Conservation (phyloP, 371 early-diverging fungal species). For the Basidiobolus meristosporus region DNA sequence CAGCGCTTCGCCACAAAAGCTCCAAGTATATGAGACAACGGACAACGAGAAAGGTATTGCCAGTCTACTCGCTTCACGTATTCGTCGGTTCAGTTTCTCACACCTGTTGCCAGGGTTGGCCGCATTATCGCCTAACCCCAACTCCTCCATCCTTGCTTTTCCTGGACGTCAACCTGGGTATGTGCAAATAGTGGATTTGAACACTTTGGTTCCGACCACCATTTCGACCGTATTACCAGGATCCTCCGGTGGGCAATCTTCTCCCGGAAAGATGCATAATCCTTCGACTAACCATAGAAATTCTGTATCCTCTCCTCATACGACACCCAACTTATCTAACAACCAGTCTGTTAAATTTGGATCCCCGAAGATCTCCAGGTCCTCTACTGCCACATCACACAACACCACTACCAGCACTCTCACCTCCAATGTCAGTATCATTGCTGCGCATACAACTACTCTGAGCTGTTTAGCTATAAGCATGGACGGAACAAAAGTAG, state of each 20-base stretch:
- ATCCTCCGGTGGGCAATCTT: background rate
- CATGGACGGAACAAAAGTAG: slow-evolving; percentile 52
- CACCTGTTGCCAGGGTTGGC: slow-evolving; percentile 24
- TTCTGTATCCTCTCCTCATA: slow-evolving; percentile 2
- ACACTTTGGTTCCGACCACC: slow-evolving; percentile 22
- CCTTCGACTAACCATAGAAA: slow-evolving; percentile 1
- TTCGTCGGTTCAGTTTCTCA: background rate
- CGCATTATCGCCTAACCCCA: slow-evolving; percentile 34
- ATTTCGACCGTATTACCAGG: slow-evolving; percentile 6
- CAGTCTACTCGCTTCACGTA: background rate
- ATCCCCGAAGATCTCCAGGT: no score
- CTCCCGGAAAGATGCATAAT: background rate
- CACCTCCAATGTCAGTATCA: no score
- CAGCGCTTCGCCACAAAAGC: slow-evolving; percentile 35
- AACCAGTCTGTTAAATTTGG: no score
- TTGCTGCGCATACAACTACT: slow-evolving; percentile 65
- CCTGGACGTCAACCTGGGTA: slow-evolving; percentile 69
- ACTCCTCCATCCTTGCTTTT: slow-evolving; percentile 43
- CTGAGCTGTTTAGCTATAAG: slow-evolving; percentile 61
- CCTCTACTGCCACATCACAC: no score
- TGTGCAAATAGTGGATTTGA: slow-evolving; percentile 68
- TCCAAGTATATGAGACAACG: slow-evolving; percentile 69
- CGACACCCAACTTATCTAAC: no score
- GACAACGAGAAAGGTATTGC: slow-evolving; percentile 55
- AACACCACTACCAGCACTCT: no score